Evolutionary conservation across 345 rosid species (phyloP), one percentile per base, ranked within the genome.

Genomic region (Syzygium aqueum): DNA sequence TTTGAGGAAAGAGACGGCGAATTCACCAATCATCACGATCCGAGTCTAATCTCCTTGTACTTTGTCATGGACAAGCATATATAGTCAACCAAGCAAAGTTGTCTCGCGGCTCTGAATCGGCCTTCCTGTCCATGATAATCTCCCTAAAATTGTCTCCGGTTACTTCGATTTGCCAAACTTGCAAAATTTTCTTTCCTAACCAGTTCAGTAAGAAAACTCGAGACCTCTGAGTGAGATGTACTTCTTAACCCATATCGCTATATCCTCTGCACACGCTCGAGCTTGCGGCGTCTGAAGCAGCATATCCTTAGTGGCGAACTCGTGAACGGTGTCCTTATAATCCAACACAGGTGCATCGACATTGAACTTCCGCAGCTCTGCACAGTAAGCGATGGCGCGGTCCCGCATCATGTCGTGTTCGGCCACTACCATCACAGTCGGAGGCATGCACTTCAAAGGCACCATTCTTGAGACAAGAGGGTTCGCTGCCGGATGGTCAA

Each of bases 321-420:
- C 98, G 13, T 97, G 99, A 84, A 96, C 97, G 3, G 98, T 93
- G 63, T 96, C 97, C 90, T 97, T 97, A 52, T 97, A 97, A 87
- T 97, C 98, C 17, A 96, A 92, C 85, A 97, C 94, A 3, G 98
- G 98, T 30, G 98, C 95, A 89, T 96, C 97, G 5, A 96, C 98
- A 67, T 96, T 95, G 53, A 94, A 96, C 89, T 94, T 97, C 51
- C 98, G 90, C 28, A 97, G 90, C 86, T 92, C 97, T 88, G 95
- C 97, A 5, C 96, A 95, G 94, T 95, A 97, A 63, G 97, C 95
- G 23, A 97, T 95, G 89, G 96, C 99, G 51, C 95, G 92, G 84
- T 97, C 99, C 89, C 96, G 93, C 99, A 96, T 97, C 97, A 96
- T 95, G 91, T 96, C 99, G 51, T 94, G 96, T 88, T 97, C 99